Base-by-base conservation (phyloP, 2,329 filamentous ascomycete species). In the Aspergillus arachidicola region DNA sequence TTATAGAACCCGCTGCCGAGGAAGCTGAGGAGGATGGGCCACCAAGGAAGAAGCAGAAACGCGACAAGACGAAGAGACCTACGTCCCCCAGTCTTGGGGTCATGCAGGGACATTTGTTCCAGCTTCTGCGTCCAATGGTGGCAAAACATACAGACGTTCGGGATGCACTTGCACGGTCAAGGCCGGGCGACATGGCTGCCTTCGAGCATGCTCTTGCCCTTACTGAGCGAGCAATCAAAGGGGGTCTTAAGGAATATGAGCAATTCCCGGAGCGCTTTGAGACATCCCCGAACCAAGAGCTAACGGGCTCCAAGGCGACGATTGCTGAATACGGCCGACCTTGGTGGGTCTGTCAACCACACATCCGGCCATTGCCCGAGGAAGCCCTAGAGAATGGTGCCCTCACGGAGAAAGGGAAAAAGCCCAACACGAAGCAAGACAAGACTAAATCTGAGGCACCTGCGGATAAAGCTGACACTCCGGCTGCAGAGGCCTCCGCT, bases 51-150 rank as follows among this genome's bases (percentile, higher is more conserved):
- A 80, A 79, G 59, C 81, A 83, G 57, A 82, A 80, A 68, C 73
- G 69, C 10, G 77, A 79, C 64, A 82, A 82, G 66, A 67, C 71
- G 14, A 79, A 81, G 64, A 76, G 80, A 68, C 71, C 86, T 81
- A 76, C 74, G 4, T 84, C 85, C 28, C 83, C 85, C 4, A 98
- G 95, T 76, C 82, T 97, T 55, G 84, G 86, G 12, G 89, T 89
- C 38, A 92, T 97, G 84, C 94, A 98, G 77, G 88, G 93, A 0
- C 95, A 99, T 77, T 86, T 97, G 50, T 99, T 99, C 83, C 91
- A 96, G 76, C 86, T 99, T 30, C 85, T 98, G 26, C 87, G 94
- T 19, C 89, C 94, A 36, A 86, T 98, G 28, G 89, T 99, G 38
- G 84, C 89, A 2, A 86, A 84, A 65, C 91, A 97, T 78, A 94